Base-by-base conservation (phyloP, 345 rosid species). In the Pistacia integerrima region DNA sequence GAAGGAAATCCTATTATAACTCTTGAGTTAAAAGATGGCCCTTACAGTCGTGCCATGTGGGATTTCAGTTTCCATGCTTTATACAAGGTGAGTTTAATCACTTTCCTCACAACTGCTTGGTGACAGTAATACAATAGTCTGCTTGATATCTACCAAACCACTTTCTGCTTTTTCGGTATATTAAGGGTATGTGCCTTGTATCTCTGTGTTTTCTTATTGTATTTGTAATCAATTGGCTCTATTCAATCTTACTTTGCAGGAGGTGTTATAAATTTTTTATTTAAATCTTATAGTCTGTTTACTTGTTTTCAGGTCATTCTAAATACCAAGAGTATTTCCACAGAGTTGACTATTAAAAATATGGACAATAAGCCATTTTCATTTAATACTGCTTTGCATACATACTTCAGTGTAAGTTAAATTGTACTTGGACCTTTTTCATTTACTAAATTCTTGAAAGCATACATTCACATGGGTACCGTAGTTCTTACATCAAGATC, bases 41-140 rank as follows among this genome's bases (percentile, higher is more conserved):
- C 96, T 48, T 95, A 93, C 74, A 92, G 97, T 83, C 96, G 88
- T 64, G 79, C 90, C 74, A 95, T 95, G 93, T 95, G 99, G 99
- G 97, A 93, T 85, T 93, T 82, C 82, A 81, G 93, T 84, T 95
- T 95, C 82, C 91, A 82, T 65, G 98, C 97, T 79, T 78, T 87
- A 57, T 93, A 82, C 88, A 95, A 92, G 96, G 98, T 85, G 54
- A 60, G 44, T 54, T 60, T 30, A 11, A 30, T 73, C 66, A 52
- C 62, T 73, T 80, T 41, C 33, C 55, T 73, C 61, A 12, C 35
- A 38, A 51, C 55, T 57, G 73, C 67, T 44, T 35, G 54, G 33
- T 62, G 64, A 17, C 55, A 4, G 25, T 35, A 7, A 13, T 22
- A 35, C 22, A 58, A 51, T 59, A 28, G 69, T 38, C 10, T 4